Evolutionary conservation across 2,329 filamentous ascomycete species (phyloP).

Genomic region (Ophiostoma pallidulum): DNA sequence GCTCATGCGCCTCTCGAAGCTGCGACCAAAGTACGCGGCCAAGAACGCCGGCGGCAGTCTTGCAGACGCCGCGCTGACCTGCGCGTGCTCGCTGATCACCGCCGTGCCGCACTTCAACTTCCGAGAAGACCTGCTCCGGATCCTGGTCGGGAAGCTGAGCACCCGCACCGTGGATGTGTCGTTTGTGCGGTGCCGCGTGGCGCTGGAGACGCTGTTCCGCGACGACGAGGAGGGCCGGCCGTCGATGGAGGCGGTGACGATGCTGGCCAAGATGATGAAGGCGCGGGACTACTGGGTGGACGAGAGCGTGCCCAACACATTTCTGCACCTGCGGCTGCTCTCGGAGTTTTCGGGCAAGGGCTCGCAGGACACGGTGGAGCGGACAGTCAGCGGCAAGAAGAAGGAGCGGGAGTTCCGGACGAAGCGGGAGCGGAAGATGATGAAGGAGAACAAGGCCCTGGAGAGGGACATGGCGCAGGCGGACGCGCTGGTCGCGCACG

Average conservation of each 20-base stretch:
- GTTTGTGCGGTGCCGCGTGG: conserved; percentile 66
- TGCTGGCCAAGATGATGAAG: conserved; percentile 94
- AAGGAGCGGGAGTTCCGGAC: conserved; percentile 78
- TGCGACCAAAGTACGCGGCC: conserved; percentile 7
- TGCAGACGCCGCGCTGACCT: conserved; percentile 70
- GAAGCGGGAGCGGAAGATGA: conserved; percentile 72
- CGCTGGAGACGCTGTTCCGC: conserved; percentile 71
- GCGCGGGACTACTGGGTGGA: conserved; percentile 72
- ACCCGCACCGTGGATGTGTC: conserved; percentile 61
- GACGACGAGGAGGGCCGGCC: conserved; percentile 86
- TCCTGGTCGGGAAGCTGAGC: conserved; percentile 76
- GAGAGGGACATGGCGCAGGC: conserved; percentile 92
- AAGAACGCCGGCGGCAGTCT: conserved; percentile 31
- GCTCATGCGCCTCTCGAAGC: conserved; percentile 58
- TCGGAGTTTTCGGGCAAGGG: conserved; percentile 80
- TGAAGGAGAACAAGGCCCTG: conserved; percentile 77
- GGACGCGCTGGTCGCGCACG: conserved; percentile 81
- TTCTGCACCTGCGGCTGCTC: conserved; percentile 79
- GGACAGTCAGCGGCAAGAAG: conserved; percentile 51
- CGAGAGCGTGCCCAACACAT: conserved; percentile 80
- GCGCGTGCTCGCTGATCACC: conserved; percentile 70
- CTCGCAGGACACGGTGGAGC: conserved; percentile 67
- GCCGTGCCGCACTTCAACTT: conserved; percentile 97
- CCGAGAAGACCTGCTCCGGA: conserved; percentile 74
- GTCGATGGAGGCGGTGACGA: conserved; percentile 73